Evolutionary conservation across 768 basidiomycete genomes (phyloP), one percentile per base, ranked within the genome.

Genomic region (Rhizopogon vesiculosus): DNA sequence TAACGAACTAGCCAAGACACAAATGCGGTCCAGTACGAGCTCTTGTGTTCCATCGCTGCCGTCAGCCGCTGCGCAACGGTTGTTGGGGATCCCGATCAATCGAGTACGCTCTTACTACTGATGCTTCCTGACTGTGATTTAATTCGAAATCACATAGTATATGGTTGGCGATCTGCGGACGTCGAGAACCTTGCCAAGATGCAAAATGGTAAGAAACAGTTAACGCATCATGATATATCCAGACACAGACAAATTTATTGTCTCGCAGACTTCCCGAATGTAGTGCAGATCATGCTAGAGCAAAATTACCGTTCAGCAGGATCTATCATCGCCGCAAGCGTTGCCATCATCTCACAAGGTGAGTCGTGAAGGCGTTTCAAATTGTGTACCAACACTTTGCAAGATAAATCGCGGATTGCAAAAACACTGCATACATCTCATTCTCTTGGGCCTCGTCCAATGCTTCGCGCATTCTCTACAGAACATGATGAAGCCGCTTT

Each of bases 71-170:
- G 84, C 58, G 75, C 93, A 28, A 91, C 87, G 4, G 80, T 94
- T 41, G 91, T 95, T 3, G 93, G 93, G 0, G 93, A 95, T 71
- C 93, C 93, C 0, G 93, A 95, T 67, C 93, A 95, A 66, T 91
- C 90, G 89, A 93, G 87, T 86, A 60, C 28, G 76, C 45, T 35
- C 8, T 52, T 43, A 53, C 53, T n/a, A 43, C 49, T 50, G 52
- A 33, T 12, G 15, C 13, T 33, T 40, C n/a, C 28, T 22, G 10
- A 25, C 22, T 45, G 12, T n/a, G n/a, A 12, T 31, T 49, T 59
- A 18, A 58, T 29, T 46, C 28, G 25, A n/a, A 38, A 10, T 33
- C 9, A 12, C 29, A 44, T 55, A 86, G 83, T 93, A 42, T 93
- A 93, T 61, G 91, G 90, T 8, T 95, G 93, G 92, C 80, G 92